Conservation (phyloP, 177 flowering plant genomes). For the Vitis hybrid region DNA sequence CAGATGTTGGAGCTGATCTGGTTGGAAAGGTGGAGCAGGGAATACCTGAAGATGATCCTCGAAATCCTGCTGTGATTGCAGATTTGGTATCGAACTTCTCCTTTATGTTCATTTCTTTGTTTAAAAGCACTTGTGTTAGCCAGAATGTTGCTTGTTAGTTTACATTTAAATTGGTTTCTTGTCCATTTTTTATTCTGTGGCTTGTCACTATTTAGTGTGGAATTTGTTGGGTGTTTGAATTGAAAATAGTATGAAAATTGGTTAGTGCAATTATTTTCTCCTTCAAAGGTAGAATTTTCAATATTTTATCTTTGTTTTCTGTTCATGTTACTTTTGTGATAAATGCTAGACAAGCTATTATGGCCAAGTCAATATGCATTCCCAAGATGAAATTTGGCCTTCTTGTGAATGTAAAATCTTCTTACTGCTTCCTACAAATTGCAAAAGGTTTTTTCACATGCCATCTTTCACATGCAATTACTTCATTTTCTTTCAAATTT, state of each 20-base stretch:
- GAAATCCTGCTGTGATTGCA: slow-evolving; percentile 99
- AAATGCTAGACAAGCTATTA: no score
- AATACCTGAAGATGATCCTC: slow-evolving; percentile 98
- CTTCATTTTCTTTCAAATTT: no score
- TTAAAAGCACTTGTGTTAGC: not conserved
- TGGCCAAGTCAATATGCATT: no score
- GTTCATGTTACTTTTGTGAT: not conserved
- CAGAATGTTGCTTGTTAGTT: not conserved
- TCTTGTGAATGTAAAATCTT: no score
- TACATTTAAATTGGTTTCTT: slow-evolving; percentile 2
- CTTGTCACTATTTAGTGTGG: not conserved
- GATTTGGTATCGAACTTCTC: slow-evolving; percentile 65
- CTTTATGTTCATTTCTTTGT: not conserved
- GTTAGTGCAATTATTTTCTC: not conserved
- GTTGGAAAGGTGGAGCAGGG: slow-evolving; percentile 99
- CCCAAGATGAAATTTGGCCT: no score
- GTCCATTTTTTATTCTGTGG: not conserved
- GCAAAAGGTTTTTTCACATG: no score
- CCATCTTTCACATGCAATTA: no score
- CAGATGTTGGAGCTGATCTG: slow-evolving; percentile 99
- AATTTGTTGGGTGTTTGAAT: no score
- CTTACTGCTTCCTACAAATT: no score
- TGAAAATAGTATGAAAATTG: no score
- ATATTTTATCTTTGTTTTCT: not conserved
- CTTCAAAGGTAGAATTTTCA: not conserved